Base-by-base conservation (phyloP, 2,329 filamentous ascomycete genomes). In the Xylariaceae sp. region DNA sequence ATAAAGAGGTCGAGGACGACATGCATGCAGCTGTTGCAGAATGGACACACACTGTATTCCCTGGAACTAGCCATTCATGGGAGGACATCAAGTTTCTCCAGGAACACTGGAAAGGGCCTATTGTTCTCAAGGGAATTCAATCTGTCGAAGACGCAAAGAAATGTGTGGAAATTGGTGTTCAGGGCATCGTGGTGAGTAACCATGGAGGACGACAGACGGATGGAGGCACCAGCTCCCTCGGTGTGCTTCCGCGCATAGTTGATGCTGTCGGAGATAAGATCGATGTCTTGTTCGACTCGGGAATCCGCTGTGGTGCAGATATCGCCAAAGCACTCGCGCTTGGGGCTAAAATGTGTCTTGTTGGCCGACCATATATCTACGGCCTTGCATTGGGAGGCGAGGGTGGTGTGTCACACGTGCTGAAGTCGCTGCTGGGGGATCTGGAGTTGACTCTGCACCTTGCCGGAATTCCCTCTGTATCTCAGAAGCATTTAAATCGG, bases 231-330 rank as follows among this genome's bases (percentile, higher is more conserved):
- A 74, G 74, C 6, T 75, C 75, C 7, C 66, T 83, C 3, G 79
- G 81, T 47, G 72, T 81, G 59, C 66, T 86, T 40, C 75, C 79
- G 0, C 74, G 81, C 55, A 80, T 85, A 54, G 77, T 80, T 52
- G 80, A 83, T 6, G 80, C 79, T 1, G 82, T 82, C 0, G 79
- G 83, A 1, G 72, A 74, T n/a, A 74, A 72, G 50, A 68, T 84
- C 10, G 76, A 77, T 0, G 71, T 87, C 18, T 73, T 86, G 33
- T 76, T 86, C 12, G 84, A 87, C 58, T 75, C 55, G 60, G 83
- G 81, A 0, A 73, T 85, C 35, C 73, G 77, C 17, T 70, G 76
- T 35, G 81, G 80, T 1, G 77, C 78, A 0, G 81, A 84, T 56
- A 75, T 83, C 2, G 70, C 82, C 45, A 83, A 83, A 59, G 78